Percentiles rank a stretch among this genome's conserved stretches.
Conservation (phyloP, 768 basidiomycete genomes). For the Mycena filopes region DNA sequence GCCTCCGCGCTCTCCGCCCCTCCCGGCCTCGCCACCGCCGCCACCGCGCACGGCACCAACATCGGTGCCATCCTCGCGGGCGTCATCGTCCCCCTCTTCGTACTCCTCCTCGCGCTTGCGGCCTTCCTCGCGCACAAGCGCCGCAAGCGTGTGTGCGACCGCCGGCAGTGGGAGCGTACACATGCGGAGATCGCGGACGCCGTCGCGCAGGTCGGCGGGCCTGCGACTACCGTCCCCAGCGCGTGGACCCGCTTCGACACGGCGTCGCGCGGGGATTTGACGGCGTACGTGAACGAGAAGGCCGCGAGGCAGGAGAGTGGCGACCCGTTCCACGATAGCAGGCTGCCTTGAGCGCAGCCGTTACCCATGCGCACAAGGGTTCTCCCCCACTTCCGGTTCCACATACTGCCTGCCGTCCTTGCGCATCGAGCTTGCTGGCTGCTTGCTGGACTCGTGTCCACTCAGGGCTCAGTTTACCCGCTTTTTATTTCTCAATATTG, state of each 20-base stretch:
- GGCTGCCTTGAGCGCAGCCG: neutral
- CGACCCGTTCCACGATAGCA: neutral
- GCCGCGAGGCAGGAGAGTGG: neutral
- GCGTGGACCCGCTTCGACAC: neutral
- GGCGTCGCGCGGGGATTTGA: constrained; percentile 2
- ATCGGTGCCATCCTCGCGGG: constrained; percentile 17
- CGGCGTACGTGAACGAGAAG: neutral
- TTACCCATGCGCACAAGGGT: neutral
- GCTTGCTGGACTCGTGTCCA: neutral
- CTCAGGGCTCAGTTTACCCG: neutral
- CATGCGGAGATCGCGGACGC: neutral
- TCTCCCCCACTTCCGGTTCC: too few species aligned
- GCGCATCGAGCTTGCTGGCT: neutral
- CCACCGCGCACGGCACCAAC: neutral
- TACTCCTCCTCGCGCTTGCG: neutral
- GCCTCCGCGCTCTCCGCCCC: neutral
- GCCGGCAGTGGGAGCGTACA: neutral
- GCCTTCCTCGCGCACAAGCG: neutral
- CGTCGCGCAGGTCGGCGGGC: neutral
- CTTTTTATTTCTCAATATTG: neutral
- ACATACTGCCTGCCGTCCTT: too few species aligned
- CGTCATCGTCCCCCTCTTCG: neutral
- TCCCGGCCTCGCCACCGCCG: neutral
- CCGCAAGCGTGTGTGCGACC: neutral
- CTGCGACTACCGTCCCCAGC: too few species aligned